phyloP scores from a whole-genome alignment of 129 eudicot genomes.

The Heracleum sosnowskyi region DNA sequence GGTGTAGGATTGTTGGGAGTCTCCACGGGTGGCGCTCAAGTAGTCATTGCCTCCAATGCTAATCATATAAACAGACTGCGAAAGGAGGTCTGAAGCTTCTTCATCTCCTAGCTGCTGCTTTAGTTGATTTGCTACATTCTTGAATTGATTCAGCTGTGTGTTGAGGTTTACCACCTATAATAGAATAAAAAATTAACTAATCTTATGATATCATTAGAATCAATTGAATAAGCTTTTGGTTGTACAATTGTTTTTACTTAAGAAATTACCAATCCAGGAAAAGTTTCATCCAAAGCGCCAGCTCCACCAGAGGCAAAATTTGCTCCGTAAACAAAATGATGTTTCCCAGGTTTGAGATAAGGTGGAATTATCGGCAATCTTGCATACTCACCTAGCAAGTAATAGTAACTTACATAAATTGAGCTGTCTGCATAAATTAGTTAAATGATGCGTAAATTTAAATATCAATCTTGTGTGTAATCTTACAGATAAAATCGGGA shows the following conservation, averaged over 20 bases:
- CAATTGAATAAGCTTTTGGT: not conserved
- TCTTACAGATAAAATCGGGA: slow-evolving; percentile 20
- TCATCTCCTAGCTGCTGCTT: slow-evolving; percentile 28
- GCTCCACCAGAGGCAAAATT: slow-evolving; percentile 61
- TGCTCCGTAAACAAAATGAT: slow-evolving; percentile 30
- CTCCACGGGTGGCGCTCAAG: slow-evolving; percentile 24
- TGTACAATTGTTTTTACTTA: not conserved
- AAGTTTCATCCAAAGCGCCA: slow-evolving; percentile 38
- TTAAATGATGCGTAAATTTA: not conserved
- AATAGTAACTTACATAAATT: not conserved
- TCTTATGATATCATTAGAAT: not conserved
- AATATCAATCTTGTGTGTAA: not conserved
- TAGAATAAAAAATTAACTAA: not conserved
- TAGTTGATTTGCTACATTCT: slow-evolving; percentile 25
- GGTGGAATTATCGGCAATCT: slow-evolving; percentile 35
- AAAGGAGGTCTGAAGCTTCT: slow-evolving; percentile 24
- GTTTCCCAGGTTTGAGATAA: slow-evolving; percentile 31
- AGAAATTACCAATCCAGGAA: slow-evolving; percentile 32
- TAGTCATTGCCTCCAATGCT: slow-evolving; percentile 58
- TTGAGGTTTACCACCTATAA: slow-evolving; percentile 12
- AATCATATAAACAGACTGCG: slow-evolving; percentile 50
- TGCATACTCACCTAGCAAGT: slow-evolving; percentile 34
- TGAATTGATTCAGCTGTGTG: slow-evolving; percentile 32
- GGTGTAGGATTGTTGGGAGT: slow-evolving; percentile 11
- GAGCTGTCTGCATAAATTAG: not conserved